A percentile compares a stretch with the other conserved stretches of the same genome.
phyloP scores from a whole-genome alignment of 2,329 filamentous ascomycete species.

The Scedosporium aurantiacum region DNA sequence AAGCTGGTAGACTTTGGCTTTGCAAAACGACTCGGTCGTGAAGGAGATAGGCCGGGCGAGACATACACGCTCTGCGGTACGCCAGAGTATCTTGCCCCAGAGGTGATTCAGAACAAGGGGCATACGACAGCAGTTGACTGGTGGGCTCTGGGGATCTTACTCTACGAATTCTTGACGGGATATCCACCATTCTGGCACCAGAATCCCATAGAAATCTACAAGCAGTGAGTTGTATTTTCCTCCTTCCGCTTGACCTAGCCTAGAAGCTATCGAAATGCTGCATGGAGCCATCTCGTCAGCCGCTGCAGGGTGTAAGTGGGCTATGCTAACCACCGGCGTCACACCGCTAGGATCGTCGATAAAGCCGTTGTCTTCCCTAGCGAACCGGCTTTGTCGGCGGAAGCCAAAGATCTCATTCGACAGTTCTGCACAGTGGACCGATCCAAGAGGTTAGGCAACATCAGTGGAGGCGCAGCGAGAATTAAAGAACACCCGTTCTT shows the following conservation, averaged over 20 bases:
- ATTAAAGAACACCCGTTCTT: slow-evolving; percentile 75
- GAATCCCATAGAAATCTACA: slow-evolving; percentile 79
- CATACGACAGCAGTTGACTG: slow-evolving; percentile 70
- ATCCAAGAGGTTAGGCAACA: slow-evolving; percentile 66
- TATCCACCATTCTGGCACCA: slow-evolving; percentile 83
- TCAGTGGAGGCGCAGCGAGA: slow-evolving; percentile 58
- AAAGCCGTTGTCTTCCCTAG: slow-evolving; percentile 65
- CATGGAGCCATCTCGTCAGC: background rate
- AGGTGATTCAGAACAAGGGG: slow-evolving; percentile 75
- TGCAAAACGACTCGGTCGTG: slow-evolving; percentile 61
- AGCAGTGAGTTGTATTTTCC: slow-evolving; percentile 41
- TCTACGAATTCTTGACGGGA: slow-evolving; percentile 76
- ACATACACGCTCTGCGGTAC: slow-evolving; percentile 79
- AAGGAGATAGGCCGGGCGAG: slow-evolving; percentile 42
- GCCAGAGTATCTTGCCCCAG: slow-evolving; percentile 72
- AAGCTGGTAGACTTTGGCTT: slow-evolving; percentile 81
- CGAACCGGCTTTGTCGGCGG: slow-evolving; percentile 51
- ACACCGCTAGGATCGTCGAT: slow-evolving; percentile 55
- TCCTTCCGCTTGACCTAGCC: background rate
- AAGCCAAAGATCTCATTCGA: slow-evolving; percentile 64
- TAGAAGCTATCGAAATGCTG: too few species aligned
- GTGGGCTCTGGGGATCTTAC: slow-evolving; percentile 77
- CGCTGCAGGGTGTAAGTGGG: background rate
- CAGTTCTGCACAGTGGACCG: slow-evolving; percentile 71
- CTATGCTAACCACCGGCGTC: background rate